A percentile compares a stretch with the other conserved stretches of the same genome.
These are phyloP conservation scores for Xylaria hypoxylon DNA, from an alignment of 2,329 filamentous ascomycete species.

Conservation along the genomic window DNA sequence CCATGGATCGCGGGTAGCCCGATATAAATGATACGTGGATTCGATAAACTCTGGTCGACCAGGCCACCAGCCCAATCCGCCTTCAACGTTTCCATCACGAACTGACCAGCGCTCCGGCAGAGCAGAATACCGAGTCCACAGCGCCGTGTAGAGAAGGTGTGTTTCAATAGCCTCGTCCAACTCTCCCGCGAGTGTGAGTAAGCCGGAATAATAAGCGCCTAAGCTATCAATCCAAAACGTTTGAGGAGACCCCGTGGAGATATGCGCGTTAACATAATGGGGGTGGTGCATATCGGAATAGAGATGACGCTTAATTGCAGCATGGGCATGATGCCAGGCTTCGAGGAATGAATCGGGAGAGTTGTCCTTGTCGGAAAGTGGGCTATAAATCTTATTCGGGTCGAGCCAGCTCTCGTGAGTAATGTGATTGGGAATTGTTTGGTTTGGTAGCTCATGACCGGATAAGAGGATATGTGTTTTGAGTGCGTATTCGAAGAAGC, in stretches of 20 bases:
- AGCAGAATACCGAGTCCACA: conserved; percentile 96
- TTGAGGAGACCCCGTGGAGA: conserved; percentile 86
- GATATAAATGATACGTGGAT: conserved; percentile 95
- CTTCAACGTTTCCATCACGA: conserved; percentile 83
- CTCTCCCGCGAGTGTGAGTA: conserved; percentile 87
- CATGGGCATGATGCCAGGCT: conserved; percentile 87
- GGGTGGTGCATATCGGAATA: conserved; percentile 88
- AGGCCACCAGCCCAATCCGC: conserved; percentile 92
- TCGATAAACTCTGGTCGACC: conserved; percentile 97
- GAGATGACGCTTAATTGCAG: conserved; percentile 90
- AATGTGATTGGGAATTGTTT: conserved; percentile 57
- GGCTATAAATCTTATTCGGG: conserved; percentile 71
- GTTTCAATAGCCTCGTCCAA: conserved; percentile 91
- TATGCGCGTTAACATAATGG: conserved; percentile 91
- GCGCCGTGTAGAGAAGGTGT: conserved; percentile 88
- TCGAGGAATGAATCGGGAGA: conserved; percentile 82
- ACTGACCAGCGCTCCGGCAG: conserved; percentile 95
- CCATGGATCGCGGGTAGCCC: conserved; percentile 93
- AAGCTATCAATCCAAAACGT: conserved; percentile 97
- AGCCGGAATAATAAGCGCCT: conserved; percentile 92
- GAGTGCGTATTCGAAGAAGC: conserved; percentile 97
- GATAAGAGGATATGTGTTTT: conserved; percentile 94
- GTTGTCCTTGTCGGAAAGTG: conserved; percentile 73
- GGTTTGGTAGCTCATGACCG: conserved; percentile 72
- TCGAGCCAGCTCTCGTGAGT: conserved; percentile 63